These are phyloP conservation scores for Scopulariopsis brevicaulis DNA, from an alignment of 2,329 filamentous ascomycete genomes.

Conservation along the genomic window DNA sequence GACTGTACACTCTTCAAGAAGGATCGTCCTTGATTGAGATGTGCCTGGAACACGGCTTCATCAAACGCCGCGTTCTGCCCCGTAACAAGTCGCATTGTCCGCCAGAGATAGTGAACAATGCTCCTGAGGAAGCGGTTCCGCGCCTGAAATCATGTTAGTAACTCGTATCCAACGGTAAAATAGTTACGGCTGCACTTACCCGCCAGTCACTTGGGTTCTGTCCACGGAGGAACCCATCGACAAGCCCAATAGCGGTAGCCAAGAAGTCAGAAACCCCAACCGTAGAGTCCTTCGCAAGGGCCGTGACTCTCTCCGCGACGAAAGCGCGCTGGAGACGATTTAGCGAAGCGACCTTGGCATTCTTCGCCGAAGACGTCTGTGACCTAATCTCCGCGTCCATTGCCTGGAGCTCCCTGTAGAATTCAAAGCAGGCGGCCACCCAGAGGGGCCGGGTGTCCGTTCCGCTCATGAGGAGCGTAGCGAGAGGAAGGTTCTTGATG, in stretches of 20 bases:
- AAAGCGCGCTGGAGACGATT: constrained; percentile 51
- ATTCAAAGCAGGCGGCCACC: constrained; percentile 41
- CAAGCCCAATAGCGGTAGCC: constrained; percentile 17
- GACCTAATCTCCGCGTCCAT: constrained; percentile 28
- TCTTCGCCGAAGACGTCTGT: constrained; percentile 28
- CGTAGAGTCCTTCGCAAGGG: constrained; percentile 50
- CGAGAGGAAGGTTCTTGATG: constrained; percentile 43
- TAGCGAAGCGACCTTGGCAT: constrained; percentile 38
- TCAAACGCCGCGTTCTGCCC: constrained; percentile 32
- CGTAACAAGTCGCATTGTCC: constrained; percentile 36
- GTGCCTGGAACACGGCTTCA: constrained; percentile 53
- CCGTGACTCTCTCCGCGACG: constrained; percentile 39
- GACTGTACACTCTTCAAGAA: constrained; percentile 20
- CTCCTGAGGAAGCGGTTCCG: constrained; percentile 16
- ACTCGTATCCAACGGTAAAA: not conserved
- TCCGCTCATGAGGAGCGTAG: constrained; percentile 27
- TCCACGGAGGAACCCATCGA: constrained; percentile 30
- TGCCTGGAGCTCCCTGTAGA: constrained; percentile 29
- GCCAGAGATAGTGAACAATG: constrained; percentile 41
- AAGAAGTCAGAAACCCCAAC: constrained; percentile 41
- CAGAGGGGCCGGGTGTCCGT: constrained; percentile 26
- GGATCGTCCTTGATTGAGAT: constrained; percentile 38
- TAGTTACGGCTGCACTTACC: constrained; percentile 2
- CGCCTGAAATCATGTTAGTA: not conserved
- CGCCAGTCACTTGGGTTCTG: constrained; percentile 8